phyloP scores from a whole-genome alignment of 2,329 filamentous ascomycete species.

The Colletotrichum graminicola region DNA sequence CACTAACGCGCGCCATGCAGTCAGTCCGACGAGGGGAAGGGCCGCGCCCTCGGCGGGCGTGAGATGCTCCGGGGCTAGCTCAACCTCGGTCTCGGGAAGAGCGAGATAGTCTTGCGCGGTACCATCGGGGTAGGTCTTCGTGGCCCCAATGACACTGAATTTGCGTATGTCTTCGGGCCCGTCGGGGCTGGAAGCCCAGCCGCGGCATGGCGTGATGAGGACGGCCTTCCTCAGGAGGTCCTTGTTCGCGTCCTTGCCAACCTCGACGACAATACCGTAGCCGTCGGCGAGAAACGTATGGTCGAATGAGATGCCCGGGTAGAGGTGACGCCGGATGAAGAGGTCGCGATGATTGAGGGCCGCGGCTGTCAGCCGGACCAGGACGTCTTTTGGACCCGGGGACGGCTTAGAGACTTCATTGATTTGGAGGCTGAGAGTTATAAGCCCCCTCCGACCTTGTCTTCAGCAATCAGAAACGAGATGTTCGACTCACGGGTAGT shows the following conservation, averaged over 20 bases:
- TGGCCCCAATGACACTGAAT: conserved; percentile 78
- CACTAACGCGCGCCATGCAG: conserved; percentile 87
- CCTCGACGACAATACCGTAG: conserved; percentile 76
- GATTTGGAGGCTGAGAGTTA: conserved; percentile 64
- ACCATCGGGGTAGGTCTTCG: conserved; percentile 73
- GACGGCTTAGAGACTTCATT: conserved; percentile 72
- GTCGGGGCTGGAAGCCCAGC: conserved; percentile 78
- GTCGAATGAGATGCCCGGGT: conserved; percentile 85
- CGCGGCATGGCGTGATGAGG: conserved; percentile 80
- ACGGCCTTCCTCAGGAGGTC: conserved; percentile 74
- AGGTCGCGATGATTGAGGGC: conserved; percentile 96
- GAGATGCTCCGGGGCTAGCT: conserved; percentile 80
- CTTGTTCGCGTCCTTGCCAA: conserved; percentile 63
- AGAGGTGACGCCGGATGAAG: conserved; percentile 92
- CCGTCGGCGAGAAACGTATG: conserved; percentile 87
- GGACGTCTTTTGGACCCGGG: conserved; percentile 75
- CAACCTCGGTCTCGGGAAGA: conserved; percentile 79
- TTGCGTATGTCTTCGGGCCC: conserved; percentile 75
- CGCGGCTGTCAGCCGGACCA: conserved; percentile 81
- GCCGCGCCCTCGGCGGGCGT: conserved; percentile 82
- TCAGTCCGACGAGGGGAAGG: conserved; percentile 86
- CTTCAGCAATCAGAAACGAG: not conserved
- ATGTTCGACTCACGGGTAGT: conserved; percentile 73
- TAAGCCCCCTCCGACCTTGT: not conserved
- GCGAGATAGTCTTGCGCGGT: conserved; percentile 80